phyloP scores from a whole-genome alignment of 176 grass and related monocot genomes.

The Tuctoria greenei region DNA sequence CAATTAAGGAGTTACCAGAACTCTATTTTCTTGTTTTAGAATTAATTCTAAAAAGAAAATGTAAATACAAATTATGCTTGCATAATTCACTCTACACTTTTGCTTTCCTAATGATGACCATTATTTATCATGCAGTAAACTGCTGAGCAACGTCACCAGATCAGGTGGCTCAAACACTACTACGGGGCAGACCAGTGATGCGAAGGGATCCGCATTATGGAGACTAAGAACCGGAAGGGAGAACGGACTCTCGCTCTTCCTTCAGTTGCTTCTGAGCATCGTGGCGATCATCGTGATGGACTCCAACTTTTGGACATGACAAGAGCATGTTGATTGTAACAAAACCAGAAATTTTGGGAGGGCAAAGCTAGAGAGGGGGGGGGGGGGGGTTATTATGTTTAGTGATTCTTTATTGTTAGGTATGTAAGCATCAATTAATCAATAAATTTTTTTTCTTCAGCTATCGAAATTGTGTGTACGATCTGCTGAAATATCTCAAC shows the following conservation, averaged over 20 bases:
- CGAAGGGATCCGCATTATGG: constrained; percentile 42
- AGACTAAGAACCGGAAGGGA: constrained; percentile 54
- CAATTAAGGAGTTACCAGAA: too few relatives aligned
- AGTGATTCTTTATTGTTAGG: constrained; percentile 64
- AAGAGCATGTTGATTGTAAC: constrained; percentile 22
- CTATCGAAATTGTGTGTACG: too few relatives aligned
- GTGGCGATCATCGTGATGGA: constrained; percentile 29
- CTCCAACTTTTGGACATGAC: constrained; percentile 69
- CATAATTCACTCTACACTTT: not conserved
- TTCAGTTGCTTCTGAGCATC: constrained; percentile 49
- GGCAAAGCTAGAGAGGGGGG: constrained; percentile 10
- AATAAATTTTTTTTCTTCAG: too few relatives aligned
- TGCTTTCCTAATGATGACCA: constrained; percentile 7
- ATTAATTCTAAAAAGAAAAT: constrained; percentile 1
- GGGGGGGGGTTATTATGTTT: constrained; percentile 10
- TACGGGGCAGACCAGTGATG: constrained; percentile 32
- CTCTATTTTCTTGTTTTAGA: not conserved
- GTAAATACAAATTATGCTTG: not conserved
- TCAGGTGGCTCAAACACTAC: constrained; percentile 34
- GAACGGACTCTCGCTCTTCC: constrained; percentile 22
- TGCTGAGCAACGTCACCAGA: constrained; percentile 42
- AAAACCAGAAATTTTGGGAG: constrained; percentile 39
- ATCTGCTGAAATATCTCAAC: not conserved
- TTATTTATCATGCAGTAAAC: constrained; percentile 51
- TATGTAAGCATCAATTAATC: constrained; percentile 25